Base-by-base conservation (phyloP, 2,329 filamentous ascomycete species). In the Parascedosporium putredinis region DNA sequence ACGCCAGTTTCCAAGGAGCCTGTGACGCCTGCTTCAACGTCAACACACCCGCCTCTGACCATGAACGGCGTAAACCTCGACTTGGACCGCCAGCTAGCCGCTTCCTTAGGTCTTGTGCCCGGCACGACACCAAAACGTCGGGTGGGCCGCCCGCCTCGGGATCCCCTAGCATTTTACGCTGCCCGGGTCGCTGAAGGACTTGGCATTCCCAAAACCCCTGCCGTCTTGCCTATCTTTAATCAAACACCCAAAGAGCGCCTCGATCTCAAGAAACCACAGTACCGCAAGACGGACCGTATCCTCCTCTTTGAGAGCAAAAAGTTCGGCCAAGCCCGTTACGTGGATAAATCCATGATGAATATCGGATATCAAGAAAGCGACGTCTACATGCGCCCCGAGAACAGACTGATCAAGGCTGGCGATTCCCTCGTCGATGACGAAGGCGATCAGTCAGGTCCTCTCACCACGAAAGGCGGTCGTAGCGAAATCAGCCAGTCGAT, bases 361-460 rank as follows among this genome's bases (percentile, higher is more conserved):
- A 86, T 95, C 44, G 91, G 91, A 47, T 97, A 95, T 62, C 91
- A 96, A 67, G 89, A 96, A 68, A 95, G 86, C 58, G 91, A 97
- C 66, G 75, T 90, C 52, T 97, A 89, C 62, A 74, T 86, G 48
- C 82, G 87, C 43, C 85, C 88, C 4, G 85, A 90, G 49, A 78
- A 79, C 52, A 82, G 77, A 48, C 73, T 95, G 53, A 79, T 84
- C 58, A 83, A 83, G 62, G 76, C 78, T 20, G 73, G 69, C 23
- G 80, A 84, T 56, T 67, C 68, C 24, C 78, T 76, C 49, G 64
- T 75, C 27, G 79, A 83, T 45, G 79, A 83, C 45, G 80, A 83
- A 34, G 57, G 65, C 3, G 79, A 82, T 18, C 66, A 72, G 42
- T 63, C 67, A 2, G 22, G 24, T 2, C 34, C 12, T n/a, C 55